A percentile compares a stretch with the other conserved stretches of the same genome.
These are phyloP conservation scores for Nigrograna mackinnonii DNA, from an alignment of 2,329 filamentous ascomycete species.

Conservation along the genomic window DNA sequence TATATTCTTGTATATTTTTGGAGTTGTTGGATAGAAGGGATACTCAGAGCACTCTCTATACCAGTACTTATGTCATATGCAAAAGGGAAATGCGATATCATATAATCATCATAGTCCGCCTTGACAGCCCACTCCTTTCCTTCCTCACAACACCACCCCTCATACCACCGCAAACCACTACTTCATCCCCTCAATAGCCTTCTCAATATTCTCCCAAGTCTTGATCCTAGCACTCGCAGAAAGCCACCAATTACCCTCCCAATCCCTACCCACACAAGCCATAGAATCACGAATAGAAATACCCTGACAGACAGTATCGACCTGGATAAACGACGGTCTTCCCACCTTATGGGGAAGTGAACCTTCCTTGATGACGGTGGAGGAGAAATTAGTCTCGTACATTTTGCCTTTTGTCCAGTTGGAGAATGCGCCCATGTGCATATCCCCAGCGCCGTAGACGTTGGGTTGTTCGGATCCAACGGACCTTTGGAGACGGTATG, in stretches of 20 bases:
- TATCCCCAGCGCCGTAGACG: conserved; percentile 5
- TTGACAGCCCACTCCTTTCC: too few species aligned
- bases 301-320: conserved; percentile 1
- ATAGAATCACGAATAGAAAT: conserved; percentile 11
- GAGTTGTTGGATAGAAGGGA: too few species aligned
- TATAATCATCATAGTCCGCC: too few species aligned
- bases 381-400: conserved; percentile 12
- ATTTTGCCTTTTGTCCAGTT: conserved; percentile 10
- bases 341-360: not conserved
- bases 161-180: too few species aligned
- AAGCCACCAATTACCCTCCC: conserved; percentile 21
- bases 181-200: conserved; percentile 8
- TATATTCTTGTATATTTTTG: too few species aligned
- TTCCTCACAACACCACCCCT: too few species aligned
- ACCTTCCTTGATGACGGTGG: conserved; percentile 1
- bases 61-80: too few species aligned
- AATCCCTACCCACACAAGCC: conserved; percentile 17
- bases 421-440: conserved; percentile 2
- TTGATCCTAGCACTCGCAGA: conserved; percentile 3
- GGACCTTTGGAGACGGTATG: not conserved
- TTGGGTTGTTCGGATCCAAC: not conserved
- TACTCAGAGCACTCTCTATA: too few species aligned
- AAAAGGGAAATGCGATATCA: too few species aligned
- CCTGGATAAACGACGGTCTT: conserved; percentile 3
- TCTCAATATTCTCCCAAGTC: conserved; percentile 12